Evolutionary conservation across 495 filamentous ascomycete species (phyloP).

Genomic region (Cairneyella variabilis): DNA sequence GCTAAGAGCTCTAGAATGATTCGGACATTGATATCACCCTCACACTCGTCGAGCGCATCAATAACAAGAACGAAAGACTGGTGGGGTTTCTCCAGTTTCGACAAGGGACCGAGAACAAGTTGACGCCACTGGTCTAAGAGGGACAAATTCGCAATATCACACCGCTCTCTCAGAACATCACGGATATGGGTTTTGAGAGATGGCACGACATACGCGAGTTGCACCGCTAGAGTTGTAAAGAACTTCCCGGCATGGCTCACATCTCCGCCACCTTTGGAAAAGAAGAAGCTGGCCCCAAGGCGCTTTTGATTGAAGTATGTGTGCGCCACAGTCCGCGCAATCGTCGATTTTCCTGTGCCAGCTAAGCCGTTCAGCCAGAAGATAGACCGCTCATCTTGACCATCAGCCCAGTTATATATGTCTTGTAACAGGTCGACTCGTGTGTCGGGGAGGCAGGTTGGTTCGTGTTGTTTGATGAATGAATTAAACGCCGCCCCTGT

Average conservation of each 20-base stretch:
- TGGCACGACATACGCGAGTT: background rate
- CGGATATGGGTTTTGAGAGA: background rate
- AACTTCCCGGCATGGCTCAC: background rate
- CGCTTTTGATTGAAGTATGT: background rate
- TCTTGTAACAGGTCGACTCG: constrained; percentile 17
- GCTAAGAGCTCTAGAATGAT: too few species aligned
- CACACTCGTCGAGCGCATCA: too few species aligned
- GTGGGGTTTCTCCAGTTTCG: background rate
- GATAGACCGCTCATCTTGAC: background rate
- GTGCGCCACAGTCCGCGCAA: background rate
- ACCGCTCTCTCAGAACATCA: background rate
- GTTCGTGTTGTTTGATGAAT: too few species aligned
- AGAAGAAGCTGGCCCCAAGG: too few species aligned
- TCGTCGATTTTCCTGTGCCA: too few species aligned
- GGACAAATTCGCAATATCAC: background rate
- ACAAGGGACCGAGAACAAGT: constrained; percentile 22
- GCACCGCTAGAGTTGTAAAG: background rate
- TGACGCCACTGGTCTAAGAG: constrained; percentile 3
- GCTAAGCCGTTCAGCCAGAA: too few species aligned
- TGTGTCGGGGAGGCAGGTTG: constrained; percentile 14
- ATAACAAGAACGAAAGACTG: background rate
- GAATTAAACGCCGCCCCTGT: too few species aligned
- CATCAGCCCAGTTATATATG: constrained; percentile 12
- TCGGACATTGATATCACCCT: background rate
- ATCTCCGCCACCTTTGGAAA: too few species aligned